phyloP scores from a whole-genome alignment of 2,329 filamentous ascomycete genomes.

The Fusarium proliferatum region DNA sequence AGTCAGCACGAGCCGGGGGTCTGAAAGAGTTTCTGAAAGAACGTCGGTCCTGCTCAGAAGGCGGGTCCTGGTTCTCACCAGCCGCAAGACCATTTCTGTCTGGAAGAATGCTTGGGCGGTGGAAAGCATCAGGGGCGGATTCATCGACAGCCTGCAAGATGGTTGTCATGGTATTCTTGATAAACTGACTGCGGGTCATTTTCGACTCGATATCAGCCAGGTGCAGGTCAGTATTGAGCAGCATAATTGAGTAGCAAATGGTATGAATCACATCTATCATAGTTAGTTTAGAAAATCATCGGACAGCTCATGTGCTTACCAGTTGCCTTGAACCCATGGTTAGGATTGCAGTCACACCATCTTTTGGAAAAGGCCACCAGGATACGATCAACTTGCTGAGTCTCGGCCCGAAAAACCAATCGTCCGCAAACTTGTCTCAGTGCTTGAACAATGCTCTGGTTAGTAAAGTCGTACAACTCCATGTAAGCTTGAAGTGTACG shows the following conservation, averaged over 20 bases:
- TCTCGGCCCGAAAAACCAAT: constrained; percentile 87
- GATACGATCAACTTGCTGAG: constrained; percentile 96
- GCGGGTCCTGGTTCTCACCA: constrained; percentile 49
- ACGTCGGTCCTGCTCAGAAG: constrained; percentile 53
- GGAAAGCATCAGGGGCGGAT: constrained; percentile 74
- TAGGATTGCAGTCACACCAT: constrained; percentile 94
- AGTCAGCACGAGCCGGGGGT: constrained; percentile 56
- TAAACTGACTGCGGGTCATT: constrained; percentile 94
- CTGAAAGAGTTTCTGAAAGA: constrained; percentile 62
- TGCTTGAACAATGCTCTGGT: constrained; percentile 81
- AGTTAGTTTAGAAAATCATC: constrained; percentile 47
- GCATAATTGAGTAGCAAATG: constrained; percentile 93
- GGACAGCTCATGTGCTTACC: constrained; percentile 64
- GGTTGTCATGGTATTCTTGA: constrained; percentile 95
- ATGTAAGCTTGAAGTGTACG: constrained; percentile 82
- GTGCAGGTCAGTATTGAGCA: constrained; percentile 96
- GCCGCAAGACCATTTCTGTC: constrained; percentile 52
- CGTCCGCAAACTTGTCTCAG: constrained; percentile 85
- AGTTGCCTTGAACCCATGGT: constrained; percentile 89
- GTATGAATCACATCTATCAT: constrained; percentile 89
- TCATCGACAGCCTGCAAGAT: constrained; percentile 82
- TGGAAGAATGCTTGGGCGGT: constrained; percentile 67
- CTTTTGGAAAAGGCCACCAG: constrained; percentile 87
- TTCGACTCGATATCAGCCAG: constrained; percentile 94
- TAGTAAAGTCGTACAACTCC: constrained; percentile 88